A percentile compares a stretch with the other conserved stretches of the same genome.
These are phyloP conservation scores for Xylaria nigripes DNA, from an alignment of 495 filamentous ascomycete genomes.

Conservation along the genomic window DNA sequence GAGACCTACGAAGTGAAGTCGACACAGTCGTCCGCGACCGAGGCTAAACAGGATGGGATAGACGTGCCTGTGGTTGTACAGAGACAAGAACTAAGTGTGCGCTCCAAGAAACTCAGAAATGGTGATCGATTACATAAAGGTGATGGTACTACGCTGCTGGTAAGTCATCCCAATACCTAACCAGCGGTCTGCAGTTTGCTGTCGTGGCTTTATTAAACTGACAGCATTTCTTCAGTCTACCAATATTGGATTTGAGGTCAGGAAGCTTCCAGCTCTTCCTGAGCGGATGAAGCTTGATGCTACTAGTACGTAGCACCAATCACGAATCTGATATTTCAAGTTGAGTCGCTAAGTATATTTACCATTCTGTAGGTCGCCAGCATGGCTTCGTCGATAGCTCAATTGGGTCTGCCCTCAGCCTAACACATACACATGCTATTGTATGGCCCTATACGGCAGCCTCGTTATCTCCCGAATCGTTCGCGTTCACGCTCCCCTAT, in stretches of 20 bases:
- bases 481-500: constrained; percentile 67
- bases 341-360: constrained; percentile 21
- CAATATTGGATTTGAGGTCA: constrained; percentile 79
- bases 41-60: constrained; percentile 37
- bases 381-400: constrained; percentile 57
- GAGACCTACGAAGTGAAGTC: constrained; percentile 43
- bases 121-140: constrained; percentile 47
- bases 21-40: constrained; percentile 33
- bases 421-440: constrained; percentile 71
- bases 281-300: constrained; percentile 56
- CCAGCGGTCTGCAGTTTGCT: background rate
- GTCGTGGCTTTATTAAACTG: background rate
- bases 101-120: constrained; percentile 50
- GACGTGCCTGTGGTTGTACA: constrained; percentile 31
- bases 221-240: constrained; percentile 53
- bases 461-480: constrained; percentile 56
- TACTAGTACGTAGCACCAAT: constrained; percentile 48
- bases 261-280: constrained; percentile 72
- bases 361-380: constrained; percentile 36
- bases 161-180: constrained; percentile 31
- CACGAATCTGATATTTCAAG: background rate
- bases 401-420: constrained; percentile 65
- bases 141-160: constrained; percentile 56
- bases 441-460: constrained; percentile 79
- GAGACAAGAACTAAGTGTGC: constrained; percentile 50